Evolutionary conservation across 768 basidiomycete species (phyloP).

Genomic region (Chalciporus chontae): DNA sequence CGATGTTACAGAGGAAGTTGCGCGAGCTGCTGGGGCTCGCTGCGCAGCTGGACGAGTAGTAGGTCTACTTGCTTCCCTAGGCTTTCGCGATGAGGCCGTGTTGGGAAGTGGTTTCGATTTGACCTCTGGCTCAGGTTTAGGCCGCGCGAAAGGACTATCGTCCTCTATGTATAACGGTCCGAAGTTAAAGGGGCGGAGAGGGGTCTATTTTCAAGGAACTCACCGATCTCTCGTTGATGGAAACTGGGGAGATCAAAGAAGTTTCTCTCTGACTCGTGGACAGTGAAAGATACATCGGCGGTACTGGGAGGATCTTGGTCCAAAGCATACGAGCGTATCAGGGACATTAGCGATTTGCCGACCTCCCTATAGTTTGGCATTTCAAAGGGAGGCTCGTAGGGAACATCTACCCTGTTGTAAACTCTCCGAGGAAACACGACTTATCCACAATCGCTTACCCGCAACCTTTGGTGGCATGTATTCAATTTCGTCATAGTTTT

Average conservation of each 20-base stretch:
- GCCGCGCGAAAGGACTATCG: slow-evolving; percentile 26
- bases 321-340: slow-evolving; percentile 33
- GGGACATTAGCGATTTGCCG: slow-evolving; percentile 34
- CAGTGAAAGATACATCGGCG: slow-evolving; percentile 17
- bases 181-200: not conserved
- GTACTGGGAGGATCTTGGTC: slow-evolving; percentile 30
- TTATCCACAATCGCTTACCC: slow-evolving; percentile 33
- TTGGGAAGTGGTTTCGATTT: slow-evolving; percentile 8
- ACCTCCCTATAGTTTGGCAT: slow-evolving; percentile 46
- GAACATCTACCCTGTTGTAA: slow-evolving; percentile 29
- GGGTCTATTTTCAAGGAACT: not conserved
- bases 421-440: not conserved
- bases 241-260: slow-evolving; percentile 21
- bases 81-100: not conserved
- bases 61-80: not conserved
- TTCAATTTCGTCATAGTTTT: slow-evolving; percentile 47
- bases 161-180: slow-evolving; percentile 16
- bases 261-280: slow-evolving; percentile 14
- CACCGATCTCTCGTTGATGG: slow-evolving; percentile 24
- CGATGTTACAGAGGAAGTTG: not conserved
- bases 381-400: slow-evolving; percentile 46
- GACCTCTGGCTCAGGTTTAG: slow-evolving; percentile 3
- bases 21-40: slow-evolving; percentile 3
- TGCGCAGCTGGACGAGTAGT: slow-evolving; percentile 8
- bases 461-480: slow-evolving; percentile 53